These are phyloP conservation scores for Boehmeria nivea DNA, from an alignment of 306 rosid genomes.

Conservation along the genomic window DNA sequence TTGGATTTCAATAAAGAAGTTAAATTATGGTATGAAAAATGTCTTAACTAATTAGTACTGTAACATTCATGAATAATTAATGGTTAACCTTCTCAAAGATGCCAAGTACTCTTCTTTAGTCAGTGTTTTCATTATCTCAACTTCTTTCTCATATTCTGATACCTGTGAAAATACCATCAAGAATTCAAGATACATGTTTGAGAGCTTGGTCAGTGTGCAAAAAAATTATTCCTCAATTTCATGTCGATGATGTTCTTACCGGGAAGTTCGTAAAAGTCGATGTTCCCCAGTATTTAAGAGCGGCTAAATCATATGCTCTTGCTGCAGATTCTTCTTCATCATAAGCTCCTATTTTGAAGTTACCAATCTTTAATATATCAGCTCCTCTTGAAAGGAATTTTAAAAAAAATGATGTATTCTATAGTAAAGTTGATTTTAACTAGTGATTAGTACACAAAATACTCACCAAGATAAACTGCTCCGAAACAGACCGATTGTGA, in stretches of 20 bases:
- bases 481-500: constrained; percentile 23
- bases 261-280: constrained; percentile 39
- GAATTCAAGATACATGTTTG: neutral
- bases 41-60: too few relatives aligned
- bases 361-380: neutral
- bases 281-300: constrained; percentile 45
- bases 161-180: constrained; percentile 9
- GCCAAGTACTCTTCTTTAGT: constrained; percentile 40
- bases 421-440: neutral
- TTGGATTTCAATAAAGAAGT: neutral
- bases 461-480: constrained; percentile 76
- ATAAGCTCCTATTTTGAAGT: constrained; percentile 32
- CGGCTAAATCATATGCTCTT: constrained; percentile 46
- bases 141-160: constrained; percentile 33
- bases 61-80: neutral
- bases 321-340: constrained; percentile 50
- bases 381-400: neutral
- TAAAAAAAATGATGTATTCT: too few relatives aligned
- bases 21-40: too few relatives aligned
- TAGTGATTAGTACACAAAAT: constrained; percentile 2
- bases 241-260: neutral
- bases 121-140: constrained; percentile 31
- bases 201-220: neutral
- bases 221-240: neutral
- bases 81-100: constrained; percentile 37